A percentile compares a stretch with the other conserved stretches of the same genome.
Conservation (phyloP, 495 filamentous ascomycete species). For the Polyplosphaeria fusca region DNA sequence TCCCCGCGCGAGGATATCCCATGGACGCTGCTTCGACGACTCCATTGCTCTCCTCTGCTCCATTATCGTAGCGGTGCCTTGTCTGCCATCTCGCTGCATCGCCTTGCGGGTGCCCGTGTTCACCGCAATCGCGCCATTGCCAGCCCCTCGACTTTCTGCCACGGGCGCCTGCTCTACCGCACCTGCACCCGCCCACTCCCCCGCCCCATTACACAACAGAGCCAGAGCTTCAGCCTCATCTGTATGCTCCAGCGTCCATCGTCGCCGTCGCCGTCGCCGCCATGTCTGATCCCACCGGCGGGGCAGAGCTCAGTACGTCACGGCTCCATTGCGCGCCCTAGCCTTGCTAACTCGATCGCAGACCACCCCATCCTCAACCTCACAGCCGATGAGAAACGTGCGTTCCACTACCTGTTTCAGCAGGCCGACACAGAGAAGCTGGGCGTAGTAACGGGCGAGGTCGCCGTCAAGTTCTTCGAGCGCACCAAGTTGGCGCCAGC, state of each 20-base stretch:
- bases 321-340: neutral
- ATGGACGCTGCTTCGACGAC: neutral
- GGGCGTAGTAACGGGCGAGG: slow-evolving; percentile 92
- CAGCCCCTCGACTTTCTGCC: slow-evolving; percentile 18
- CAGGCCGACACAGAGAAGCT: slow-evolving; percentile 84
- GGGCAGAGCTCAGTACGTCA: slow-evolving; percentile 30
- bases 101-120: neutral
- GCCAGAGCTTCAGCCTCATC: slow-evolving; percentile 32
- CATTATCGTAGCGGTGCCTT: no score
- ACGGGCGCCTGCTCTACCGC: slow-evolving; percentile 6
- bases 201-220: slow-evolving; percentile 26
- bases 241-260: slow-evolving; percentile 30
- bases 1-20: neutral
- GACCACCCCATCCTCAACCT: slow-evolving; percentile 72
- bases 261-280: slow-evolving; percentile 11
- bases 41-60: neutral
- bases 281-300: slow-evolving; percentile 29
- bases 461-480: slow-evolving; percentile 97
- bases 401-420: slow-evolving; percentile 86
- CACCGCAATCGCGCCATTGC: neutral
- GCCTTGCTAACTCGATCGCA: slow-evolving; percentile 18
- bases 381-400: slow-evolving; percentile 85
- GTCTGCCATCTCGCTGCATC: neutral
- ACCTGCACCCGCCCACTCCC: no score
- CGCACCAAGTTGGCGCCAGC: slow-evolving; percentile 83